Base-by-base conservation (phyloP, 129 eudicot genomes). In the Ambrosia artemisiifolia region DNA sequence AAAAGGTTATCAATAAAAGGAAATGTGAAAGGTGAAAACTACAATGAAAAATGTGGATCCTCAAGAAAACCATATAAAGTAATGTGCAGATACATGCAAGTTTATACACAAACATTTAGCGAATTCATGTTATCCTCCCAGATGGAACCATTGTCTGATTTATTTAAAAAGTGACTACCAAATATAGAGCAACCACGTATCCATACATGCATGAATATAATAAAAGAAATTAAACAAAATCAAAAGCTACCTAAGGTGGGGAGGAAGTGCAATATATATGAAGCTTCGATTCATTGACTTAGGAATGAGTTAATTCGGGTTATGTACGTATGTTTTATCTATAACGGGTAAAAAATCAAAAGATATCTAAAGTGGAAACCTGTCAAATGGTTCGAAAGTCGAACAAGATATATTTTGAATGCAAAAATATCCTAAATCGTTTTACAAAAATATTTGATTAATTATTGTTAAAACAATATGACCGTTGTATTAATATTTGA, bases 1-100 rank as follows among this genome's bases (percentile, higher is more conserved):
- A 56, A 35, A 68, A 48, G 67, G 63, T 17, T 20, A 59, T 47
- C 32, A 67, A 48, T 49, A 83, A 72, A 46, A 63, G 65, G 32
- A 11, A 65, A 49, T 44, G 4, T 11, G 14, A 35, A 14, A 46
- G 14, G 38, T 50, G 32, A 5, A 62, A 19, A 44, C n/a, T 20
- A 67, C 5, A 68, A 30, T 3, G 18, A 32, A 68, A 48, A 30
- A 8, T 32, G 46, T 17, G 36, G 17, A 48, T 48, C 32, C 14
- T 14, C 16, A 32, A 14, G 44, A 68, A 68, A 30, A 68, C 38
- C 24, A 24, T 68, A 0, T 24, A 47, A 32, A 14, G 46, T 8
- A 48, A 49, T 10, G 7, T 9, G 49, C 19, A 19, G 56, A 50
- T 14, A 20, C 10, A n/a, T 13, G 30, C 64, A 49, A 63, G 14